These are phyloP conservation scores for Pestalotiopsis sp. DNA, from an alignment of 2,329 filamentous ascomycete genomes.

Conservation along the genomic window DNA sequence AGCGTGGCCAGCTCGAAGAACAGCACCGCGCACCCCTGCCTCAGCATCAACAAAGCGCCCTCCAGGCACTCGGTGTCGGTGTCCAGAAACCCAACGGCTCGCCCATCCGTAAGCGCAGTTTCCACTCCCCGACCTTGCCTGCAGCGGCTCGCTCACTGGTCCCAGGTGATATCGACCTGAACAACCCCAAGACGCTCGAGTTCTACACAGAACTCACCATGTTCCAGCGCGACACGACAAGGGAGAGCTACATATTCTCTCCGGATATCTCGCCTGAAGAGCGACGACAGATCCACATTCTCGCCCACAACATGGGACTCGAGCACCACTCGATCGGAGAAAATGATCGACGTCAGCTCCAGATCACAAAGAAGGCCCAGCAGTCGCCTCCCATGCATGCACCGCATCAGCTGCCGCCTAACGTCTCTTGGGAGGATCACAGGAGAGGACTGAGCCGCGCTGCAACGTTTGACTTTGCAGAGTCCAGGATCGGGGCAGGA, in stretches of 20 bases:
- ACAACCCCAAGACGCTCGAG: constrained; percentile 81
- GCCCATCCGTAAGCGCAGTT: constrained; percentile 43
- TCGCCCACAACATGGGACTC: constrained; percentile 92
- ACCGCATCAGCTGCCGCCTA: constrained; percentile 56
- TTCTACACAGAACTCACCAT: constrained; percentile 89
- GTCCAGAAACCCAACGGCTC: constrained; percentile 59
- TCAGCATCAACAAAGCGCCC: constrained; percentile 80
- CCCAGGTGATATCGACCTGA: constrained; percentile 75
- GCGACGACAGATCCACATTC: constrained; percentile 86
- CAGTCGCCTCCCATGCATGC: constrained; percentile 53
- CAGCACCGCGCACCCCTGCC: constrained; percentile 78
- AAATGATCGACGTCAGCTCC: constrained; percentile 84
- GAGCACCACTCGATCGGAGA: constrained; percentile 88
- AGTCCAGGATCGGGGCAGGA: constrained; percentile 62
- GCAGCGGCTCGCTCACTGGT: constrained; percentile 14
- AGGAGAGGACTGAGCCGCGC: constrained; percentile 86
- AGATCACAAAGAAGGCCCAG: constrained; percentile 74
- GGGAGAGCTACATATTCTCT: constrained; percentile 84
- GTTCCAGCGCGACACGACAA: constrained; percentile 77
- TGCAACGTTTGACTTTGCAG: constrained; percentile 95
- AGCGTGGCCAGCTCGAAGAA: constrained; percentile 92
- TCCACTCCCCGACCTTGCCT: background rate
- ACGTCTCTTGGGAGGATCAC: constrained; percentile 72
- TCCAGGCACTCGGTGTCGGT: constrained; percentile 72
- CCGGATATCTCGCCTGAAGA: constrained; percentile 78